phyloP scores from a whole-genome alignment of 306 rosid species.

The Albizia julibrissin region DNA sequence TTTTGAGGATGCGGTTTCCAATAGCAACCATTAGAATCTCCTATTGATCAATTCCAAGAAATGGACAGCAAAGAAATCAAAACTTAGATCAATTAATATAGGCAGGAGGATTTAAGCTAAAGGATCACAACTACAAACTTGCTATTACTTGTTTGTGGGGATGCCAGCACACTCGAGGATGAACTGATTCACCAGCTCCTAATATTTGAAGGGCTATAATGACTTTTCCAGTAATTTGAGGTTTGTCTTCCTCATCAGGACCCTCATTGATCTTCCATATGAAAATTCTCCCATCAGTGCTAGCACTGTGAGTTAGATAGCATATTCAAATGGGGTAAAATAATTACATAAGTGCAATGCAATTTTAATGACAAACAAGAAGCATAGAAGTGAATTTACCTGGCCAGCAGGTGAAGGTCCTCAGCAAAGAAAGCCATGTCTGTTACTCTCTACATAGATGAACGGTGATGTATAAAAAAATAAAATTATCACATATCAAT shows the following conservation, averaged over 20 bases:
- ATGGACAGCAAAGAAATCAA: constrained; percentile 9
- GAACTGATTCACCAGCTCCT: constrained; percentile 57
- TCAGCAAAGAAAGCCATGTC: constrained; percentile 81
- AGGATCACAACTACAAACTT: constrained; percentile 15
- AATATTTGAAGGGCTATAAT: constrained; percentile 61
- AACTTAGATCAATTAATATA: constrained; percentile 1
- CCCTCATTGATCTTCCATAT: constrained; percentile 72
- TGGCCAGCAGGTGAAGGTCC: constrained; percentile 76
- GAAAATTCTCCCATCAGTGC: constrained; percentile 72
- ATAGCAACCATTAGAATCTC: constrained; percentile 68
- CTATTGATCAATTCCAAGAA: constrained; percentile 43
- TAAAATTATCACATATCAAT: constrained; percentile 13
- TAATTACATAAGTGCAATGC: constrained; percentile 1
- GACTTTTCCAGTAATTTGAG: constrained; percentile 68
- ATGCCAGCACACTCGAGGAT: constrained; percentile 82
- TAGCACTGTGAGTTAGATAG: constrained; percentile 49
- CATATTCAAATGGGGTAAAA: constrained; percentile 18
- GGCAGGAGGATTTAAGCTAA: constrained; percentile 25
- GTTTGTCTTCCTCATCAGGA: constrained; percentile 71
- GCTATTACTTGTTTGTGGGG: constrained; percentile 74
- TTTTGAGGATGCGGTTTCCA: constrained; percentile 55
- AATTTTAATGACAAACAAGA: constrained; percentile 28
- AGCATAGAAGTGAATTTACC: constrained; percentile 44
- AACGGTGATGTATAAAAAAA: neutral
- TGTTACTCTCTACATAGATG: constrained; percentile 59